Conservation (phyloP, 2,329 filamentous ascomycete species). For the Colletotrichum destructivum region DNA sequence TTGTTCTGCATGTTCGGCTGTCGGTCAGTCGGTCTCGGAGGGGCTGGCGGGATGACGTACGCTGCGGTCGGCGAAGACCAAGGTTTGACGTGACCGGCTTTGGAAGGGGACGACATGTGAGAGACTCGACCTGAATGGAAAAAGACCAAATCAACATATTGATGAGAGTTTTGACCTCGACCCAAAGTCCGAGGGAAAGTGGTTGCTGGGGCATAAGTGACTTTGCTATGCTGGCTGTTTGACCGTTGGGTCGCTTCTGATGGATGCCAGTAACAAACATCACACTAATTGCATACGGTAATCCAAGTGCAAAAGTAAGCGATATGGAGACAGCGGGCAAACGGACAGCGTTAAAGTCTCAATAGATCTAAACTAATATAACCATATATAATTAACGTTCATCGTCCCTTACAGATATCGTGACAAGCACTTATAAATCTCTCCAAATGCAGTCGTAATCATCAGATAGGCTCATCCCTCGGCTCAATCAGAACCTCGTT, state of each 20-base stretch:
- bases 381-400: not conserved
- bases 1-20: not conserved
- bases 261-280: not conserved
- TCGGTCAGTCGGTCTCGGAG: not conserved
- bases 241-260: too few relatives aligned
- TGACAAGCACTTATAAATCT: not conserved
- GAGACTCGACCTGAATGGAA: not conserved
- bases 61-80: not conserved
- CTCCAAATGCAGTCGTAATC: conserved; percentile 11
- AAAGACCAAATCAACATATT: too few relatives aligned
- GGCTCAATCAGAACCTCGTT: conserved; percentile 88
- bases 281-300: not conserved
- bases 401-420: not conserved
- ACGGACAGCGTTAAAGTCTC: too few relatives aligned
- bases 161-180: not conserved
- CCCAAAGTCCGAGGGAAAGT: too few relatives aligned
- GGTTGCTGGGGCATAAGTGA: too few relatives aligned
- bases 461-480: conserved; percentile 79
- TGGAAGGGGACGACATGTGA: not conserved
- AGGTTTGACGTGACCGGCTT: not conserved
- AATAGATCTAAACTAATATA: not conserved
- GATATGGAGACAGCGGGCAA: too few relatives aligned
- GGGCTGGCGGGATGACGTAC: conserved; percentile 4
- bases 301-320: not conserved
- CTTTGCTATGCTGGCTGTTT: too few relatives aligned